Evolutionary conservation across 1,139 yeast genomes (phyloP).

Genomic region (Taphrina flavorubra): DNA sequence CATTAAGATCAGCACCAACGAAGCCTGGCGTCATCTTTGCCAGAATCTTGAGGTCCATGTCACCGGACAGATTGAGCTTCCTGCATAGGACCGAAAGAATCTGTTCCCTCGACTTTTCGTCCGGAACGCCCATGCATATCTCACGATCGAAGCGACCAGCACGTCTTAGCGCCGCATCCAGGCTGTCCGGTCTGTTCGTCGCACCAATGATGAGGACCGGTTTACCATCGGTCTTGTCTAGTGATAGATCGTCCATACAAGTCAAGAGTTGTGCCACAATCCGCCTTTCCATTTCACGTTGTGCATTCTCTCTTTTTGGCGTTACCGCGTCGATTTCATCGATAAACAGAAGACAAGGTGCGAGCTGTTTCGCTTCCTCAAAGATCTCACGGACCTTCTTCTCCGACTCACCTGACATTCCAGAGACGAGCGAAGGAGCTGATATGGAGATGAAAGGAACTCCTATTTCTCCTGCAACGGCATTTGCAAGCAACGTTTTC

Average conservation of each 20-base stretch:
- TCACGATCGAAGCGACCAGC: slow-evolving; percentile 98
- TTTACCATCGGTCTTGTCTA: slow-evolving; percentile 86
- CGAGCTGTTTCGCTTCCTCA: slow-evolving; percentile 86
- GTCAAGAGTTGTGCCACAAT: slow-evolving; percentile 94
- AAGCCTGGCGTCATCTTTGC: slow-evolving; percentile 97
- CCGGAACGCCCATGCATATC: slow-evolving; percentile 90
- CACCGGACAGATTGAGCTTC: slow-evolving; percentile 68
- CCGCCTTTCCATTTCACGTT: slow-evolving; percentile 96
- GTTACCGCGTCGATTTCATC: slow-evolving; percentile 98
- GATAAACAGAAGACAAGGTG: slow-evolving; percentile 90
- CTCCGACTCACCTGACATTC: slow-evolving; percentile 99
- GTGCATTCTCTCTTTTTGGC: slow-evolving; percentile 97
- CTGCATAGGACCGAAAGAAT: slow-evolving; percentile 65
- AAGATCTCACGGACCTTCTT: slow-evolving; percentile 90
- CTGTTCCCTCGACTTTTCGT: slow-evolving; percentile 77
- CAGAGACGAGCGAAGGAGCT: slow-evolving; percentile 96
- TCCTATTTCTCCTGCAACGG: slow-evolving; percentile 81
- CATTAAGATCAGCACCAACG: slow-evolving; percentile 96
- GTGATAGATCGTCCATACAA: slow-evolving; percentile 86
- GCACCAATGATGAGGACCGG: slow-evolving; percentile 98
- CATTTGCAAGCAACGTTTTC: slow-evolving; percentile 93
- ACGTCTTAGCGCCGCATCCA: slow-evolving; percentile 93
- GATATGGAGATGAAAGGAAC: slow-evolving; percentile 90
- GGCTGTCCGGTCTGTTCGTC: slow-evolving; percentile 93
- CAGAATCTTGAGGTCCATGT: slow-evolving; percentile 70